A percentile compares a stretch with the other conserved stretches of the same genome.
Evolutionary conservation across 352 stramenopile genomes (phyloP).

Genomic region (Phytophthora tentaculata): DNA sequence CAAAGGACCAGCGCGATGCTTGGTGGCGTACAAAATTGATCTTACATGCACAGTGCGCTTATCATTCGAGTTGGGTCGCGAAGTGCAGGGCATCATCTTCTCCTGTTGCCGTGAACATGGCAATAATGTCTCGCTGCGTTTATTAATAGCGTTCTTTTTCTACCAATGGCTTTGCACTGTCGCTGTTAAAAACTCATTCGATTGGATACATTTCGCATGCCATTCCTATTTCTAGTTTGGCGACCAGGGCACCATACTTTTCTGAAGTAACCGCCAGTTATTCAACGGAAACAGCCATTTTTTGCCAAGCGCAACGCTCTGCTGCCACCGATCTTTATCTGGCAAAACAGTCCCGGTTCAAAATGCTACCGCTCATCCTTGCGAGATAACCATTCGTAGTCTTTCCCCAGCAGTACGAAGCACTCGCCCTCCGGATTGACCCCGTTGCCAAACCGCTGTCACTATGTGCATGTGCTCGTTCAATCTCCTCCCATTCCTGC

Average conservation of each 20-base stretch:
- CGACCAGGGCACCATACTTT: too few relatives aligned
- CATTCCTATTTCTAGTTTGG: slow-evolving; percentile 14
- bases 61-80: not conserved
- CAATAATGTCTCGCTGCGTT: not conserved
- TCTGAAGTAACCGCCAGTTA: not conserved
- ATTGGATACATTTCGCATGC: slow-evolving; percentile 21
- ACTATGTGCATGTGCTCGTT: slow-evolving; percentile 47
- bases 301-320: not conserved
- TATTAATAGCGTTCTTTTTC: slow-evolving; percentile 17
- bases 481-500: slow-evolving; percentile 35
- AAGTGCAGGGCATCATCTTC: slow-evolving; percentile 20
- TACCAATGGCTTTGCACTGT: not conserved
- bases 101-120: slow-evolving; percentile 19
- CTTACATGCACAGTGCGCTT: not conserved
- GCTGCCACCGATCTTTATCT: slow-evolving; percentile 24
- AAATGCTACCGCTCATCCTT: not conserved
- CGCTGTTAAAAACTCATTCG: slow-evolving; percentile 24
- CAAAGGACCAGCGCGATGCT: not conserved
- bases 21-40: not conserved
- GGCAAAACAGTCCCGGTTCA: slow-evolving; percentile 19
- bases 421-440: slow-evolving; percentile 2
- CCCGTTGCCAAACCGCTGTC: not conserved
- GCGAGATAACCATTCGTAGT: slow-evolving; percentile 29
- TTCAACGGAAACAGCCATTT: not conserved
- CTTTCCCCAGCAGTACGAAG: slow-evolving; percentile 30